Percentiles rank a stretch among this genome's conserved stretches.
Evolutionary conservation across 306 rosid genomes (phyloP).

Genomic region (Acacia crassicarpa): DNA sequence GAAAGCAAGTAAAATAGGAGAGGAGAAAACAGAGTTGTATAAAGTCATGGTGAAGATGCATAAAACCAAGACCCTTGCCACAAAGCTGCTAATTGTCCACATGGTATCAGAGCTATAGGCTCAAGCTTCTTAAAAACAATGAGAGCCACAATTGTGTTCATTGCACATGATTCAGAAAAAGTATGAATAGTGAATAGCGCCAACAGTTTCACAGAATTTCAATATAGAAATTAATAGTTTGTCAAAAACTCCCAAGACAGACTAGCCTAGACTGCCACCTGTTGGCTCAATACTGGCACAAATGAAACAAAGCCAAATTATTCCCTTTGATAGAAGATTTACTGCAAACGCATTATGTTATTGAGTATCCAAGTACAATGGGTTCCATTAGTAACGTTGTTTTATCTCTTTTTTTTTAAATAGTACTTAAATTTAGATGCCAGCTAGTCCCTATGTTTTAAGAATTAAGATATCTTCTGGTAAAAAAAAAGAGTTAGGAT

Average conservation of each 20-base stretch:
- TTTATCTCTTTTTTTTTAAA: neutral
- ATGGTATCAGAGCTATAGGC: too few species aligned
- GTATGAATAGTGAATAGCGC: neutral
- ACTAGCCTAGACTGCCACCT: neutral
- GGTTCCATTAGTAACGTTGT: neutral
- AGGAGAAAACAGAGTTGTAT: neutral
- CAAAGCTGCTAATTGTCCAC: neutral
- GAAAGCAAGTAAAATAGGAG: neutral
- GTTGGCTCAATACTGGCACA: too few species aligned
- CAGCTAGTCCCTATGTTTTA: neutral
- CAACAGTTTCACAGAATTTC: neutral
- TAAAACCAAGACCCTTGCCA: neutral
- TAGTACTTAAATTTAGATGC: neutral
- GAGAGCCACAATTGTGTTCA: neutral
- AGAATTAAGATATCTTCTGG: neutral
- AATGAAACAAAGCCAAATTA: neutral
- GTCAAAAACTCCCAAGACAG: neutral
- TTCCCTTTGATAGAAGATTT: neutral
- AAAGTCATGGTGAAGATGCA: neutral
- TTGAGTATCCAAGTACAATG: neutral
- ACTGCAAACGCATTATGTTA: neutral
- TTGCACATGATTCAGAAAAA: neutral
- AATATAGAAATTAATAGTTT: too few species aligned
- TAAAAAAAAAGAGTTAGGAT: neutral
- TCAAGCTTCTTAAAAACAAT: too few species aligned